Evolutionary conservation across 1,284 basidiomycete species (phyloP).

Genomic region (Wolfiporia cocos): DNA sequence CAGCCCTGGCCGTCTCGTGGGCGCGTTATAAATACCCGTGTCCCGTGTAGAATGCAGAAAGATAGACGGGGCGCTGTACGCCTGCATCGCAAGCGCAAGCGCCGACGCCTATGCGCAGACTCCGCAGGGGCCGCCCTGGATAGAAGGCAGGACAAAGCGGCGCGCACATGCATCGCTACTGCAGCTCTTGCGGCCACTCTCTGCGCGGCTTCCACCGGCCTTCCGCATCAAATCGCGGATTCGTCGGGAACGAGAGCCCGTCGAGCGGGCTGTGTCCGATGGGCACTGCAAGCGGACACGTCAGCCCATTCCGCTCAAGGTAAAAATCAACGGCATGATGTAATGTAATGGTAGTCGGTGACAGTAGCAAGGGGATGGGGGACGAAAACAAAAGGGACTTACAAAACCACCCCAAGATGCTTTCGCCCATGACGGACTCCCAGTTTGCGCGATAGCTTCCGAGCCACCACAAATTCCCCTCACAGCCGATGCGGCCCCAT

Average conservation of each 20-base stretch:
- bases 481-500: conserved; percentile 68
- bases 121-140: no score
- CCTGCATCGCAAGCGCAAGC: no score
- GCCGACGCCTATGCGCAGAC: no score
- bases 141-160: no score
- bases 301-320: no score
- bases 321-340: no score
- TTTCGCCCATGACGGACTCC: conserved; percentile 71
- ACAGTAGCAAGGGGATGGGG: conserved; percentile 1
- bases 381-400: conserved; percentile 29
- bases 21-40: no score
- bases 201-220: conserved; percentile 60
- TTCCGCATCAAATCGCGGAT: conserved; percentile 68
- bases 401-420: conserved; percentile 66
- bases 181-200: conserved; percentile 68
- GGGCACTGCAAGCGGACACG: conserved; percentile 57
- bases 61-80: no score
- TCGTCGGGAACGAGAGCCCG: conserved; percentile 60
- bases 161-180: conserved; percentile 16
- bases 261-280: conserved; percentile 52
- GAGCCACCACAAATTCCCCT: conserved; percentile 86
- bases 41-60: no score
- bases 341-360: neutral
- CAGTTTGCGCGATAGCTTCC: conserved; percentile 58
- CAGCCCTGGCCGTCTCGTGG: no score